Percentiles rank a stretch among this genome's conserved stretches.
Evolutionary conservation across 148 eudicot genomes (phyloP).

Genomic region (Camellia japonica): DNA sequence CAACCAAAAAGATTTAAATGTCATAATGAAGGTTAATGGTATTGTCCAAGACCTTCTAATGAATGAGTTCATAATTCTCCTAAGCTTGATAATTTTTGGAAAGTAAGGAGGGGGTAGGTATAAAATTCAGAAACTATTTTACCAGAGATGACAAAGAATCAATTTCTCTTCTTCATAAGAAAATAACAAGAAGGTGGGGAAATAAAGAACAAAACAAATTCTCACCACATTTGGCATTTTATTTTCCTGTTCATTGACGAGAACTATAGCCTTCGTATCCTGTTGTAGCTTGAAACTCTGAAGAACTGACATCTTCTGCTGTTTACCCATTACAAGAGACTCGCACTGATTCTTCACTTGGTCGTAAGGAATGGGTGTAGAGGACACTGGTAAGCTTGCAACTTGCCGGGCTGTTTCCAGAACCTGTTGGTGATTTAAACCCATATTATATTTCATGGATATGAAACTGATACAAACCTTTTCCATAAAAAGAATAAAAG

Average conservation of each 20-base stretch:
- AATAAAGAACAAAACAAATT: slow-evolving; percentile 1
- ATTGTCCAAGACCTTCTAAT: background rate
- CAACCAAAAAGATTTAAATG: background rate
- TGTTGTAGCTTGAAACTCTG: slow-evolving; percentile 60
- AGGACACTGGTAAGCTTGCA: slow-evolving; percentile 61
- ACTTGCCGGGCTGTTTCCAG: slow-evolving; percentile 83
- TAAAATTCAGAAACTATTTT: background rate
- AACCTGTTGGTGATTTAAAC: slow-evolving; percentile 42
- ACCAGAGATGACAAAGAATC: background rate
- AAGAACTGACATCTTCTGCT: slow-evolving; percentile 79
- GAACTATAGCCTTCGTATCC: slow-evolving; percentile 54
- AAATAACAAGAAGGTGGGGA: background rate
- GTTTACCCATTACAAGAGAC: slow-evolving; percentile 82
- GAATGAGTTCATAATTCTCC: background rate
- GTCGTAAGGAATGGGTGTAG: slow-evolving; percentile 61
- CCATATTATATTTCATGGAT: background rate
- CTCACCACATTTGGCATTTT: slow-evolving; percentile 43
- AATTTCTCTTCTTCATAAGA: background rate
- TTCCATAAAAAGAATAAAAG: background rate
- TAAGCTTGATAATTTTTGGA: background rate
- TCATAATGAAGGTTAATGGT: background rate
- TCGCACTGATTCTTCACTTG: slow-evolving; percentile 84
- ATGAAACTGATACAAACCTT: background rate
- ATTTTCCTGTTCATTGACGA: slow-evolving; percentile 30
- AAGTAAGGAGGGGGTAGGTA: background rate